Conservation (phyloP, 352 stramenopile species). For the Aphanomyces cochlioides region DNA sequence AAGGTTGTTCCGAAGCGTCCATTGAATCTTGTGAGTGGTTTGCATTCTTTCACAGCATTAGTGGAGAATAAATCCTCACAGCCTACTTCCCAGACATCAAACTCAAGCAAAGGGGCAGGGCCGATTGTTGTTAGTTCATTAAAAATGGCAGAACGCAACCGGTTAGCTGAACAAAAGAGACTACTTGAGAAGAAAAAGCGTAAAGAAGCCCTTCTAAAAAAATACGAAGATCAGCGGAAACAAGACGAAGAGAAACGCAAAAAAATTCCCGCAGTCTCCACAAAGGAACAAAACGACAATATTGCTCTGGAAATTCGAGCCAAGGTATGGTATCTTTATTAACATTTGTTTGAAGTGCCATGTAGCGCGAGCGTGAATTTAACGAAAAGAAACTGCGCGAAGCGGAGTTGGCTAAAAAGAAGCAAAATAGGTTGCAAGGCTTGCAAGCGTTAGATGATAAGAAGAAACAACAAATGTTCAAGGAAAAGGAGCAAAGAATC, state of each 20-base stretch:
- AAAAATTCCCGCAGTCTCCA: neutral
- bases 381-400: conserved; percentile 14
- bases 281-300: neutral
- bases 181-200: conserved; percentile 54
- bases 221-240: conserved; percentile 63
- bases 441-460: conserved; percentile 31
- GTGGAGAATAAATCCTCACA: conserved; percentile 49
- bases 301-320: neutral
- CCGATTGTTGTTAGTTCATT: conserved; percentile 54
- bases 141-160: conserved; percentile 65
- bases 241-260: conserved; percentile 46
- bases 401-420: conserved; percentile 23
- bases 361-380: conserved; percentile 18
- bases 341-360: no score
- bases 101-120: conserved; percentile 40
- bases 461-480: conserved; percentile 24
- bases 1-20: conserved; percentile 37
- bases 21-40: conserved; percentile 59
- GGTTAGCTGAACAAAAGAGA: conserved; percentile 66
- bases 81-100: conserved; percentile 34
- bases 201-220: conserved; percentile 61
- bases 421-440: conserved; percentile 13
- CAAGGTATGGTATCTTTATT: neutral
- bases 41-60: conserved; percentile 73
- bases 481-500: conserved; percentile 47